phyloP scores from a whole-genome alignment of 371 early-diverging fungal genomes.

The Apophysomyces elegans region DNA sequence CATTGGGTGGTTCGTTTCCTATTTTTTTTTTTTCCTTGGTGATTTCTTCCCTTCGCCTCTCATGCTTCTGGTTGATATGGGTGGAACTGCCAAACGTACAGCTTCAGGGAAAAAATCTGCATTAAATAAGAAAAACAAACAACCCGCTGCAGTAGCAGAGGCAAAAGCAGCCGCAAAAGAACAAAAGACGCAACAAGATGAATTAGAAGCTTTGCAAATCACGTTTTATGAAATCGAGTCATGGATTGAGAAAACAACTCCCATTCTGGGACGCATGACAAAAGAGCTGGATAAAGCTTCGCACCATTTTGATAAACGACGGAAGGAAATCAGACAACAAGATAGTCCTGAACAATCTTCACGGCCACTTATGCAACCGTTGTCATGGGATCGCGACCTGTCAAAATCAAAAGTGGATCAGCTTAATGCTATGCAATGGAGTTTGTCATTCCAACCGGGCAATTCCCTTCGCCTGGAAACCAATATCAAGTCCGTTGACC shows the following conservation, averaged over 20 bases:
- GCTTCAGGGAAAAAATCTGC: slow-evolving; percentile 14
- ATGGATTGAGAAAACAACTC: slow-evolving; percentile 56
- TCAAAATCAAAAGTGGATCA: slow-evolving; percentile 6
- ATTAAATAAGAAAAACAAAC: slow-evolving; percentile 11
- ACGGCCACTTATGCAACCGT: not conserved
- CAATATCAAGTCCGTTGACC: slow-evolving; percentile 54
- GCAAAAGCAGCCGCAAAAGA: slow-evolving; percentile 38
- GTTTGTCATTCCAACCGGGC: slow-evolving; percentile 44
- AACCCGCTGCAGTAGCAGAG: slow-evolving; percentile 16
- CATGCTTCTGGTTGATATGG: slow-evolving; percentile 24
- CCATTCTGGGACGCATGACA: slow-evolving; percentile 49
- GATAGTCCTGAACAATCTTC: not conserved
- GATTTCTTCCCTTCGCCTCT: slow-evolving; percentile 2
- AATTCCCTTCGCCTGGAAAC: slow-evolving; percentile 50
- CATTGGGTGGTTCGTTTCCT: not conserved
- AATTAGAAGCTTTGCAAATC: slow-evolving; percentile 52
- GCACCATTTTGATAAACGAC: slow-evolving; percentile 38
- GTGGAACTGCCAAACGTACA: slow-evolving; percentile 19
- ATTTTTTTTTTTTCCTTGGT: slow-evolving; percentile 5
- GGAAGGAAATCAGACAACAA: slow-evolving; percentile 17
- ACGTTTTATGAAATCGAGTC: slow-evolving; percentile 58
- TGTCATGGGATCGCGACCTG: not conserved
- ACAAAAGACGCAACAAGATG: slow-evolving; percentile 43
- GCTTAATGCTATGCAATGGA: slow-evolving; percentile 45
- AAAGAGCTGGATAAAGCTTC: slow-evolving; percentile 55